A percentile compares a stretch with the other conserved stretches of the same genome.
Evolutionary conservation across 495 filamentous ascomycete genomes (phyloP).

Genomic region (Penicillium lagena): DNA sequence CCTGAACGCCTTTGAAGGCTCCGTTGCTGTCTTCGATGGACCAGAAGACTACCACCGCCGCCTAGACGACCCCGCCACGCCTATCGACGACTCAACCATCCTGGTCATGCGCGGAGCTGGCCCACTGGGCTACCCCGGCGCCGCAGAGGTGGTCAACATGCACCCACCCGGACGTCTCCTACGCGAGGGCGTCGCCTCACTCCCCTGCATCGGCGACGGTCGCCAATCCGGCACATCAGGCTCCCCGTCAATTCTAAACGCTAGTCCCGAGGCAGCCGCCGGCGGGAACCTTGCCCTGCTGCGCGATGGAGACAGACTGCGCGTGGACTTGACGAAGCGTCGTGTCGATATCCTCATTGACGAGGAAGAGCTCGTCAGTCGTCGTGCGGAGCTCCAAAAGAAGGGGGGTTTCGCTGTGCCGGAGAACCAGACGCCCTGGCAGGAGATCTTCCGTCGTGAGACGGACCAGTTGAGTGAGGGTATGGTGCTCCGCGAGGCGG

Average conservation of each 20-base stretch:
- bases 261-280: slow-evolving; percentile 54
- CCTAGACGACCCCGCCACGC: slow-evolving; percentile 37
- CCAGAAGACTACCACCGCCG: slow-evolving; percentile 45
- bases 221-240: slow-evolving; percentile 51
- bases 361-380: slow-evolving; percentile 55
- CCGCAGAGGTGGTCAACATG: slow-evolving; percentile 54
- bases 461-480: slow-evolving; percentile 45
- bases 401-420: slow-evolving; percentile 28
- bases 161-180: slow-evolving; percentile 42
- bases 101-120: slow-evolving; percentile 49
- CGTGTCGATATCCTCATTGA: slow-evolving; percentile 47
- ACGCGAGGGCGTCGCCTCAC: slow-evolving; percentile 38
- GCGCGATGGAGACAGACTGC: slow-evolving; percentile 46
- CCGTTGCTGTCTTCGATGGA: slow-evolving; percentile 47
- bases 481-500: slow-evolving; percentile 45
- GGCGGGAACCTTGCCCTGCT: slow-evolving; percentile 52
- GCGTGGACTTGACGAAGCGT: slow-evolving; percentile 49
- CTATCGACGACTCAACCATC: slow-evolving; percentile 43
- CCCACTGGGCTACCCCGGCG: slow-evolving; percentile 48
- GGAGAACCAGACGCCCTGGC: slow-evolving; percentile 44
- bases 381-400: slow-evolving; percentile 45
- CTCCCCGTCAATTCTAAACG: slow-evolving; percentile 49
- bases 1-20: slow-evolving; percentile 45
- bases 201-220: slow-evolving; percentile 52
- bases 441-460: slow-evolving; percentile 45